A percentile compares a stretch with the other conserved stretches of the same genome.
Conservation (phyloP, 345 rosid genomes). For the Dipteronia dyeriana region DNA sequence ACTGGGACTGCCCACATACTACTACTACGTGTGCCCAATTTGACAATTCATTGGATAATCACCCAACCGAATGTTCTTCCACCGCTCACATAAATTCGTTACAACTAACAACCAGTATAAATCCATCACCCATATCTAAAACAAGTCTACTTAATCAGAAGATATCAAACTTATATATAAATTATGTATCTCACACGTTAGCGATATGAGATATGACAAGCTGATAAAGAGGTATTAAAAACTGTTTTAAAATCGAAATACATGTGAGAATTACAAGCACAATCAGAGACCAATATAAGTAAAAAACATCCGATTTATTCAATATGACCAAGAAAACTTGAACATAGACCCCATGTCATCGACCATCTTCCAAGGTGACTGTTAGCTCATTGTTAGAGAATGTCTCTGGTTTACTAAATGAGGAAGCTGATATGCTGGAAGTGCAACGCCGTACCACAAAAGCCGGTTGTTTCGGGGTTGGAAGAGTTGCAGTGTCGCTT, state of each 20-base stretch:
- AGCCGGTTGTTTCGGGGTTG: slow-evolving; percentile 54
- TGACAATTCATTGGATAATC: neutral
- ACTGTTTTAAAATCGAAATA: neutral
- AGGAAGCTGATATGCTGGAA: slow-evolving; percentile 44
- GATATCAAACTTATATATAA: too few relatives aligned
- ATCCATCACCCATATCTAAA: too few relatives aligned
- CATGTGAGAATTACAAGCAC: neutral
- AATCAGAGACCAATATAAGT: too few relatives aligned
- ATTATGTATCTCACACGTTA: too few relatives aligned
- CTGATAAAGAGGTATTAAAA: neutral
- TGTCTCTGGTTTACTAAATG: slow-evolving; percentile 50
- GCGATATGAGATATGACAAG: too few relatives aligned
- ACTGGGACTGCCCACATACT: neutral
- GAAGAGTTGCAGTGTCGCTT: slow-evolving; percentile 39
- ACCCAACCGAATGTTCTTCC: neutral
- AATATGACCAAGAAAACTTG: neutral
- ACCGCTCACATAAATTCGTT: too few relatives aligned
- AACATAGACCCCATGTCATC: slow-evolving; percentile 11
- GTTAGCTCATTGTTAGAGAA: slow-evolving; percentile 47
- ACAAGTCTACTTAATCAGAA: too few relatives aligned
- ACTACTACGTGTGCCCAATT: neutral
- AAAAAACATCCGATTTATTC: neutral
- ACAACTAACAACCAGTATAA: neutral
- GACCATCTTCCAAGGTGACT: slow-evolving; percentile 52
- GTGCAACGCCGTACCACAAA: slow-evolving; percentile 38